Conservation (phyloP, 371 early-diverging fungal species). For the Mortierella polycephala region DNA sequence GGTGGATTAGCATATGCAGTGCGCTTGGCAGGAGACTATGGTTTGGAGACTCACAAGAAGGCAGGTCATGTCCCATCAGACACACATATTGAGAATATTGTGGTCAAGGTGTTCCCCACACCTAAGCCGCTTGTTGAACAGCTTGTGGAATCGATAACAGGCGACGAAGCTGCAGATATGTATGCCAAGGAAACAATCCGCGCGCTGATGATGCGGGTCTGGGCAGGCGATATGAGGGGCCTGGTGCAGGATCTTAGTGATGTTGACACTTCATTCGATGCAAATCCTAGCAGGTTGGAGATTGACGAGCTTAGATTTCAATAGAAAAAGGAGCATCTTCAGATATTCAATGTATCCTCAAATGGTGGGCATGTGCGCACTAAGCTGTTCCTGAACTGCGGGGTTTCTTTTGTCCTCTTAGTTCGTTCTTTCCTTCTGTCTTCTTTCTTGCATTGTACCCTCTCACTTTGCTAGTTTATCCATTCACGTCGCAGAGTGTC, state of each 20-base stretch:
- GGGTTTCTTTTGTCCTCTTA: no score
- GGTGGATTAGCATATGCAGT: slow-evolving; percentile 58
- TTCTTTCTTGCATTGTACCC: no score
- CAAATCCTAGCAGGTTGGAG: slow-evolving; percentile 20
- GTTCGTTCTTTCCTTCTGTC: no score
- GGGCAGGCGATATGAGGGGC: slow-evolving; percentile 35
- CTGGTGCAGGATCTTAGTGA: slow-evolving; percentile 27
- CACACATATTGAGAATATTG: slow-evolving; percentile 38
- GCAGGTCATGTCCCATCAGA: slow-evolving; percentile 31
- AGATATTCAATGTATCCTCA: no score
- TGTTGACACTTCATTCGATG: slow-evolving; percentile 6
- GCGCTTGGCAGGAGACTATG: slow-evolving; percentile 56
- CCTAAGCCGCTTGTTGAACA: slow-evolving; percentile 51
- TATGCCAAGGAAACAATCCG: slow-evolving; percentile 44
- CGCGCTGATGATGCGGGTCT: slow-evolving; percentile 42
- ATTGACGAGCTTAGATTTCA: slow-evolving; percentile 28
- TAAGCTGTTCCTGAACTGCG: no score
- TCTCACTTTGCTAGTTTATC: no score
- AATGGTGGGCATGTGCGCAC: no score
- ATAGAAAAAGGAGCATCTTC: no score
- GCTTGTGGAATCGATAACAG: slow-evolving; percentile 40
- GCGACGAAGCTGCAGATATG: slow-evolving; percentile 53
- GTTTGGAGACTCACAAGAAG: slow-evolving; percentile 45
- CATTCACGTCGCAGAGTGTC: no score
- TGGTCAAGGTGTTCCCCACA: slow-evolving; percentile 55